phyloP scores from a whole-genome alignment of 129 eudicot genomes.

The Erigeron canadensis region DNA sequence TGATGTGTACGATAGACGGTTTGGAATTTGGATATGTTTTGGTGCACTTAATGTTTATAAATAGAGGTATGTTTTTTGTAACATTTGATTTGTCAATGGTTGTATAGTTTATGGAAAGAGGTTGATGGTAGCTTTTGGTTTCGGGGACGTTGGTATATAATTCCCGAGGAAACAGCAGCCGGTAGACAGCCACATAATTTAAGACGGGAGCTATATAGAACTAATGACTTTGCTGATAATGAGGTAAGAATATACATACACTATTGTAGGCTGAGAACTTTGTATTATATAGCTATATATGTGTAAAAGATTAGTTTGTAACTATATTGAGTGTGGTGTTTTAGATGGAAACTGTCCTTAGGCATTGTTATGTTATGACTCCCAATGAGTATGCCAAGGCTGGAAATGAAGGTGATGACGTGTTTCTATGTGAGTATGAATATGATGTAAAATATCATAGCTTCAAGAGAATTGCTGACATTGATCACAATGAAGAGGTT shows the following conservation, averaged over 20 bases:
- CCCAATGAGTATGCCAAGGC: constrained; percentile 82
- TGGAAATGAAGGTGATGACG: constrained; percentile 85
- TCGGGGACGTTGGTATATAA: constrained; percentile 86
- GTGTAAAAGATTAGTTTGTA: constrained; percentile 5
- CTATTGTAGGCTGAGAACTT: constrained; percentile 17
- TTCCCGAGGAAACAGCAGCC: constrained; percentile 87
- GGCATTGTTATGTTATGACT: constrained; percentile 81
- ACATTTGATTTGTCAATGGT: neutral
- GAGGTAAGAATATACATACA: constrained; percentile 52
- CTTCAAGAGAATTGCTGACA: constrained; percentile 86
- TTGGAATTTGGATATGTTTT: too few species aligned
- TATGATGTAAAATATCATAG: constrained; percentile 80
- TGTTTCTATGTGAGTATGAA: constrained; percentile 89
- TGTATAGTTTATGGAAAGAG: constrained; percentile 80
- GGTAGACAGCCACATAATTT: constrained; percentile 95
- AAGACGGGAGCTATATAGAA: constrained; percentile 81
- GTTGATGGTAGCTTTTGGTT: constrained; percentile 83
- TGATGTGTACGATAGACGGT: too few species aligned
- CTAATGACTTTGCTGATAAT: constrained; percentile 87
- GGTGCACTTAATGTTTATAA: neutral
- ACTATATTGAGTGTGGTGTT: neutral
- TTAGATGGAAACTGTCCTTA: constrained; percentile 85
- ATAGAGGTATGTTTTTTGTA: neutral
- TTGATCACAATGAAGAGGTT: constrained; percentile 63
- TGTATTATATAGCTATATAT: neutral